Conservation (phyloP, 225 moss, liverwort and hornwort genomes). For the Physcomitrellopsis africana region DNA sequence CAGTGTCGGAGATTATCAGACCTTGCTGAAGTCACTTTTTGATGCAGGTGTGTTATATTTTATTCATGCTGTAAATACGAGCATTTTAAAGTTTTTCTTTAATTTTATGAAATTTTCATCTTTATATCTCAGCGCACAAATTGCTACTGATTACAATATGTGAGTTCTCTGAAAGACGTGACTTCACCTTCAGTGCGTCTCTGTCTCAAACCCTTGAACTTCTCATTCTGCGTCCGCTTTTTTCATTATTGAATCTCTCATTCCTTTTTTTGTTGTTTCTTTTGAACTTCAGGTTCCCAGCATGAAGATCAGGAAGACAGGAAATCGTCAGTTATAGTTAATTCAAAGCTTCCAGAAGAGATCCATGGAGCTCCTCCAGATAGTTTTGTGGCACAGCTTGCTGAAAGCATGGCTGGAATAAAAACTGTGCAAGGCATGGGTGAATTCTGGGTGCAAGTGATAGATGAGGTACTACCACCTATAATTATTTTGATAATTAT, state of each 20-base stretch:
- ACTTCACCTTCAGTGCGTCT: background rate
- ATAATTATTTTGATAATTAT: background rate
- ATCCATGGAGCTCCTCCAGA: slow-evolving; percentile 92
- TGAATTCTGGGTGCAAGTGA: slow-evolving; percentile 92
- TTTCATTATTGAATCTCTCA: slow-evolving; percentile 14
- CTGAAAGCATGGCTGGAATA: slow-evolving; percentile 89
- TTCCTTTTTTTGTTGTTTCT: background rate
- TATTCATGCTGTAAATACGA: slow-evolving; percentile 8
- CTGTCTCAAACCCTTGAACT: background rate
- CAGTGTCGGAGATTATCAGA: slow-evolving; percentile 69
- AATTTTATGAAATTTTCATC: slow-evolving; percentile 17
- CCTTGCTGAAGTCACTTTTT: slow-evolving; percentile 77
- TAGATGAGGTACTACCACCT: slow-evolving; percentile 62
- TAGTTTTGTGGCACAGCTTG: slow-evolving; percentile 91
- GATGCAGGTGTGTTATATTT: slow-evolving; percentile 58
- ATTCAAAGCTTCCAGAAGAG: slow-evolving; percentile 79
- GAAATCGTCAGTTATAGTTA: slow-evolving; percentile 40
- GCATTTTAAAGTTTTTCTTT: background rate
- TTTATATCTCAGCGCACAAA: background rate
- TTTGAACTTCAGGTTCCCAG: slow-evolving; percentile 50
- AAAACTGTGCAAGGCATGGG: slow-evolving; percentile 88
- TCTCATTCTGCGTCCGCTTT: background rate
- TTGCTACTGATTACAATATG: background rate
- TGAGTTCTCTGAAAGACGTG: background rate
- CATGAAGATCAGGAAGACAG: slow-evolving; percentile 59